Evolutionary conservation across 2,329 filamentous ascomycete genomes (phyloP).

Genomic region (Xylariomycetidae sp.): DNA sequence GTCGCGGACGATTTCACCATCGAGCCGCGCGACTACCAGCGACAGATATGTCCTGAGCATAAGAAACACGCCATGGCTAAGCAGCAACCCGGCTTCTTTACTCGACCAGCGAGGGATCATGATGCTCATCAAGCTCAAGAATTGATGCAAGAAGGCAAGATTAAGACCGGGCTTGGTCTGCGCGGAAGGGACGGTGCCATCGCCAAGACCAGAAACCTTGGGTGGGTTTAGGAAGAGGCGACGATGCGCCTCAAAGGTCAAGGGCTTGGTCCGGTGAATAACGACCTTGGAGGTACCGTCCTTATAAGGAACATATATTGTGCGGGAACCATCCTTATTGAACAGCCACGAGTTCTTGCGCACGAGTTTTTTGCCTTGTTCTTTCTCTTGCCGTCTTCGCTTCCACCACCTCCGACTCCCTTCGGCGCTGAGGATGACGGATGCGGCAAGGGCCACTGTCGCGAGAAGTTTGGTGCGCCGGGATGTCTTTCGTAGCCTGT

Average conservation of each 20-base stretch:
- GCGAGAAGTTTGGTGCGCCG: conserved; percentile 69
- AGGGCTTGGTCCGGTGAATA: conserved; percentile 82
- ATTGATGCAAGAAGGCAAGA: conserved; percentile 93
- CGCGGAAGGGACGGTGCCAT: conserved; percentile 74
- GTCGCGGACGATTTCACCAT: conserved; percentile 94
- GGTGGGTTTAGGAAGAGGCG: conserved; percentile 90
- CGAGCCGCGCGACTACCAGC: conserved; percentile 83
- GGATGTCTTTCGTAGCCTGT: conserved; percentile 59
- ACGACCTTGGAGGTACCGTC: conserved; percentile 84
- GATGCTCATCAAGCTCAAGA: conserved; percentile 91
- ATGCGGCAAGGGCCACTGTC: conserved; percentile 68
- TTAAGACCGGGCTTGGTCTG: conserved; percentile 94
- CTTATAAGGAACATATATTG: conserved; percentile 92
- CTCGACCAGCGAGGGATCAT: conserved; percentile 95
- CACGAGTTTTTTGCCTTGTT: conserved; percentile 76
- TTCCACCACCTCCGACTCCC: conserved; percentile 77
- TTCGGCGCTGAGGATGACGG: conserved; percentile 75
- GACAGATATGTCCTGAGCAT: conserved; percentile 92
- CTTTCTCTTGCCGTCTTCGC: conserved; percentile 68
- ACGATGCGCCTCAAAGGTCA: conserved; percentile 94
- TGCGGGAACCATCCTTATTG: conserved; percentile 91
- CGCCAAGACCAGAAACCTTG: conserved; percentile 69
- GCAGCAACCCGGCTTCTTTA: conserved; percentile 86
- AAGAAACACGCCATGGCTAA: conserved; percentile 86
- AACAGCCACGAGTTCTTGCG: conserved; percentile 88